Base-by-base conservation (phyloP, 331 rosid species). In the Malus hybrid region DNA sequence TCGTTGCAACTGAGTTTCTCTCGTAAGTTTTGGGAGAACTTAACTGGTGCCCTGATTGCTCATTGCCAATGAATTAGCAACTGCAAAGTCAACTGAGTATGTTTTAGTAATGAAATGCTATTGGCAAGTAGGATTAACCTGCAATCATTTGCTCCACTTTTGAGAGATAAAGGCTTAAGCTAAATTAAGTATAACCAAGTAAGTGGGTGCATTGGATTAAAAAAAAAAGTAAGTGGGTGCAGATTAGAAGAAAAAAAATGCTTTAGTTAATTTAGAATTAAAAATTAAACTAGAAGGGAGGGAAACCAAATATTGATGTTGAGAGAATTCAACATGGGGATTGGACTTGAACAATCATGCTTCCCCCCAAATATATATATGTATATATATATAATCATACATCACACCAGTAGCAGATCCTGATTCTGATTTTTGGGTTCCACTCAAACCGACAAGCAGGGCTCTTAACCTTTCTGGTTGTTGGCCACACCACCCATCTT, bases 341-440 rank as follows among this genome's bases (percentile, higher is more conserved):
- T 62, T 16, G 44, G 71, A 80, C 76, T 78, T 79, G 77, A 82
- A 78, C 81, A 84, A 84, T 78, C 69, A 85, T 80, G 77, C 82
- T 78, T 79, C 66, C 53, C 50, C 73, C 68, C 1, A 53, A 52
- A 78, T 39, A 36, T 20, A 78, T 55, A 72, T 79, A 36, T 22
- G 71, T 71, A 69, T 79, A 78, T 76, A 78, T 76, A 20, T 22
- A 84, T 75, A 91, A 80, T 89, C 87, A 86, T 86, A 80, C 83
- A 84, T 82, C 86, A 84, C 86, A 82, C 89, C 77, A 72, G 82
- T 81, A 86, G 82, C 75, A 88, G 90, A 91, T 86, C 85, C 85
- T 83, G 81, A 80, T 87, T 76, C 90, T 80, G 96, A 83, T 78
- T 58, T 87, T 86, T 83, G 96, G 98, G 98, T 82, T 88, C 96